Conservation (phyloP, 2,329 filamentous ascomycete species). For the Ophiostoma australiae region DNA sequence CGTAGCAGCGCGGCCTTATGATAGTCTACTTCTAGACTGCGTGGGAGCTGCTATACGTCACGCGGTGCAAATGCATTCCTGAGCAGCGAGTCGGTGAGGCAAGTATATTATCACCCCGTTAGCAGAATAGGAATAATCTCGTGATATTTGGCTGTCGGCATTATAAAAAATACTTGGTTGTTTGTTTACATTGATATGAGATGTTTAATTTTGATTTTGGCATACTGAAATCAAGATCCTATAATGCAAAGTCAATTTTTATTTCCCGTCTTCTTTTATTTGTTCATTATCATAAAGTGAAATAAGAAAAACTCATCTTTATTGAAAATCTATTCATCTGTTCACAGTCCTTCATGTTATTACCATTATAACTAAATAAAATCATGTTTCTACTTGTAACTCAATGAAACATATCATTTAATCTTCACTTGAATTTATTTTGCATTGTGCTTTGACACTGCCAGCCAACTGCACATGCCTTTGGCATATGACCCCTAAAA, state of each 20-base stretch:
- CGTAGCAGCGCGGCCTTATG: background rate
- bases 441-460: background rate
- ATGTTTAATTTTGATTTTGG: background rate
- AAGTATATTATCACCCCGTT: background rate
- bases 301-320: no score
- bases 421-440: no score
- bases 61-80: background rate
- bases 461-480: background rate
- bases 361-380: no score
- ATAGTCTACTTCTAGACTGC: background rate
- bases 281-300: no score
- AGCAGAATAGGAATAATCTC: background rate
- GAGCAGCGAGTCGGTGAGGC: background rate
- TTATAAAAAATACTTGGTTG: background rate
- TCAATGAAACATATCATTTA: no score
- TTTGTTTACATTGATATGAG: background rate
- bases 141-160: background rate
- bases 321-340: no score
- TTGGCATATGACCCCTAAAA: background rate
- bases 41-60: background rate
- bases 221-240: no score
- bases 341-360: no score
- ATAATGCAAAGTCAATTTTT: no score
- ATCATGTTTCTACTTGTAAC: no score
- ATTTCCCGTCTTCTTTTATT: no score